Base-by-base conservation (phyloP, 2,329 filamentous ascomycete genomes). In the Herpotrichia juniperi region DNA sequence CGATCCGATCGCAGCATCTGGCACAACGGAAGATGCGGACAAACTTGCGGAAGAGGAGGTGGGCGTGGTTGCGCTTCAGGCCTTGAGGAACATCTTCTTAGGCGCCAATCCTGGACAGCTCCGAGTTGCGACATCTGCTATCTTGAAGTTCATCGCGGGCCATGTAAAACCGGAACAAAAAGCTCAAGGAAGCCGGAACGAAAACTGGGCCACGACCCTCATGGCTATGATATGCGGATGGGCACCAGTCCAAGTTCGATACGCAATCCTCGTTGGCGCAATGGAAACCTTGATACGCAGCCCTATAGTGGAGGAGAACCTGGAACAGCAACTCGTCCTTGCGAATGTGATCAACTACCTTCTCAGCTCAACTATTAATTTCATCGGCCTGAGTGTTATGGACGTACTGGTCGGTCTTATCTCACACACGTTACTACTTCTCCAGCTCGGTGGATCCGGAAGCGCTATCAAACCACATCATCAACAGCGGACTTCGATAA, bases 361-460 rank as follows among this genome's bases (percentile, higher is more conserved):
- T 9, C 79, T 99, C 42, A 87, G 89, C 46, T 97, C 93, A 0
- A 87, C 93, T 35, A 87, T 96, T 67, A 97, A 97, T 73, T 82
- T 97, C 68, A 97, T 99, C 56, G 94, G 94, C 1, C 80, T 99
- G 40, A 97, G 93, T 69, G 89, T 97, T 46, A 97, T 97, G 87
- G 94, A 99, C 71, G 87, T 97, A 16, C 79, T 97, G 24, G 80
- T 96, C 12, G 89, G 91, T 1, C 80, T 99, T 12, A 85, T 97
- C 57, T 88, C 91, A 58, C 91, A 96, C 68, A 89, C 93, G 69
- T 85, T 91, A 61, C 83, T 87, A 63, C 78, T 96, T 8, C 81
- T 96, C 12, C 89, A 91, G 64, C 81, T 91, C 24, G 76, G 78
- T 11, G 76, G 77, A 0, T 68, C 73, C n/a, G 69, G 74, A 30